Evolutionary conservation across 208 protist species (phyloP).

Genomic region (Porcisia deanei): DNA sequence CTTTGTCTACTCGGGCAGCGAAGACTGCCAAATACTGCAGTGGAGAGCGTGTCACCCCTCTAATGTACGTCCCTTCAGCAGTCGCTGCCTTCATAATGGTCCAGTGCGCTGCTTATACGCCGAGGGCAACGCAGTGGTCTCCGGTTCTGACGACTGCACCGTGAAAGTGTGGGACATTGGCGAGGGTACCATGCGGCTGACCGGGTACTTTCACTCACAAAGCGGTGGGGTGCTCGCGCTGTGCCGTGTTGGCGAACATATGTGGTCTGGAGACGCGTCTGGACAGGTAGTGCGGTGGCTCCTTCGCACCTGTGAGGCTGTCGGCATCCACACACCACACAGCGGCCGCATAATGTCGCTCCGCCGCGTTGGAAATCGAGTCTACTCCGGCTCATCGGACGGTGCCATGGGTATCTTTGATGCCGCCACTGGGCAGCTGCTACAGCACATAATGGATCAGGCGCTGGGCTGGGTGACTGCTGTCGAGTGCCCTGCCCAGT

Average conservation of each 20-base stretch:
- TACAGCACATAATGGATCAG: constrained; percentile 65
- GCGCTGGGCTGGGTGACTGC: constrained; percentile 46
- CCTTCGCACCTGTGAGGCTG: constrained; percentile 70
- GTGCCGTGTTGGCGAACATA: constrained; percentile 66
- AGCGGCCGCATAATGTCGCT: constrained; percentile 52
- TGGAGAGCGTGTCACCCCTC: constrained; percentile 48
- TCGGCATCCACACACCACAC: constrained; percentile 52
- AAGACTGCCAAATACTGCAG: constrained; percentile 71
- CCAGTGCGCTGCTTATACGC: constrained; percentile 75
- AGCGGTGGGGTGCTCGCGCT: constrained; percentile 63
- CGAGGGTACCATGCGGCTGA: constrained; percentile 58
- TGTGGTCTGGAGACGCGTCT: constrained; percentile 82
- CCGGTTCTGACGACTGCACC: constrained; percentile 73
- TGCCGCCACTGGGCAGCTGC: constrained; percentile 42
- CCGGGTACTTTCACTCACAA: constrained; percentile 75
- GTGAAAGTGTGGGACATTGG: constrained; percentile 88
- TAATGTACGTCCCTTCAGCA: constrained; percentile 48
- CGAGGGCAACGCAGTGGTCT: constrained; percentile 81
- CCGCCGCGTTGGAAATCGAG: constrained; percentile 59
- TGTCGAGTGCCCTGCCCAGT: constrained; percentile 53
- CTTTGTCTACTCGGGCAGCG: constrained; percentile 73
- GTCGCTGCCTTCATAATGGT: constrained; percentile 35
- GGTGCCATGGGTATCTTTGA: constrained; percentile 71
- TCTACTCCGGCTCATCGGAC: constrained; percentile 72
- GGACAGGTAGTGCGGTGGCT: constrained; percentile 73